phyloP scores from a whole-genome alignment of 306 rosid genomes.

The Gillenia trifoliata region DNA sequence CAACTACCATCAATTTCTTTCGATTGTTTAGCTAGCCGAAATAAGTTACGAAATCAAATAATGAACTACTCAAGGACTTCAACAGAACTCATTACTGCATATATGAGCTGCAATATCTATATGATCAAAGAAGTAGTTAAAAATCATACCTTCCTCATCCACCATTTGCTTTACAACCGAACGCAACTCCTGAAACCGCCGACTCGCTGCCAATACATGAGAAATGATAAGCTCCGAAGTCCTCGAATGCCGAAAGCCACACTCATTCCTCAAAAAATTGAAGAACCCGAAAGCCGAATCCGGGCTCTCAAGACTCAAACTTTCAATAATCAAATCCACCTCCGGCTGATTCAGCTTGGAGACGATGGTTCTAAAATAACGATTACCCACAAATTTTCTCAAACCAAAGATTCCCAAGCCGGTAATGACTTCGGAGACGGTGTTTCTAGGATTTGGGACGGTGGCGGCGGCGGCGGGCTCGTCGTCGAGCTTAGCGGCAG shows the following conservation, averaged over 20 bases:
- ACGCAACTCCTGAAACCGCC: slow-evolving; percentile 34
- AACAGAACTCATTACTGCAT: background rate
- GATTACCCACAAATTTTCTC: slow-evolving; percentile 16
- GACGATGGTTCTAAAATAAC: slow-evolving; percentile 17
- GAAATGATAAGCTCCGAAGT: slow-evolving; percentile 22
- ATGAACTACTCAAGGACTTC: background rate
- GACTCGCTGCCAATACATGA: slow-evolving; percentile 33
- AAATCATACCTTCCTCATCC: slow-evolving; percentile 36
- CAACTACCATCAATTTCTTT: background rate
- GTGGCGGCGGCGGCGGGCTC: slow-evolving; percentile 21
- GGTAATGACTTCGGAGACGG: slow-evolving; percentile 26
- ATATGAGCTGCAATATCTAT: background rate
- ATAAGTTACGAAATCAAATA: background rate
- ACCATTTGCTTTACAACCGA: slow-evolving; percentile 30
- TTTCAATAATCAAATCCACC: slow-evolving; percentile 32
- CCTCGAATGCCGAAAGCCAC: slow-evolving; percentile 36
- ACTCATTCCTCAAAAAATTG: slow-evolving; percentile 27
- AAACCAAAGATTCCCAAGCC: slow-evolving; percentile 38
- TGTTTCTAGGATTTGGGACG: slow-evolving; percentile 7
- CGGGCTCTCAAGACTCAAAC: slow-evolving; percentile 29
- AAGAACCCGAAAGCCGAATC: slow-evolving; percentile 39
- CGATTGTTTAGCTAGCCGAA: background rate
- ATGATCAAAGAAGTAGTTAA: background rate
- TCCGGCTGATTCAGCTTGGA: slow-evolving; percentile 27
- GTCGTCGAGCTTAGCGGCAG: slow-evolving; percentile 22